phyloP scores from a whole-genome alignment of 148 eudicot species.

The Arctostaphylos glauca region DNA sequence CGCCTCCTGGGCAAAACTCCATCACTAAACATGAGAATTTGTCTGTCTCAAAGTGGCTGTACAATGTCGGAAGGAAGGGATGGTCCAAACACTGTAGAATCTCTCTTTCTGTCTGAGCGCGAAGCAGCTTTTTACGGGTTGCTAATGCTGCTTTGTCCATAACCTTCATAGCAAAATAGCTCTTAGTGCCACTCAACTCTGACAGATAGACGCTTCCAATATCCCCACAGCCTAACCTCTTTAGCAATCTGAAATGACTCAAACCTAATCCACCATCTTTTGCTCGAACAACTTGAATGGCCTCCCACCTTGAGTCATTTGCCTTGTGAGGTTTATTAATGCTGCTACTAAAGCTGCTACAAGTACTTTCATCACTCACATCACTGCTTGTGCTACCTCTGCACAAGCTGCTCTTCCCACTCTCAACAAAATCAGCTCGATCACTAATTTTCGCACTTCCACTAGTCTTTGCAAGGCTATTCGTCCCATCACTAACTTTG shows the following conservation, averaged over 20 bases:
- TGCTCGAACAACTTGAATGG: constrained; percentile 12
- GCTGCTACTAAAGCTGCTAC: constrained; percentile 22
- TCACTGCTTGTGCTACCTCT: constrained; percentile 22
- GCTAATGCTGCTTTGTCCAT: constrained; percentile 17
- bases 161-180: constrained; percentile 13
- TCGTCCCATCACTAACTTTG: constrained; percentile 14
- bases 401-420: constrained; percentile 24
- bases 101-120: constrained; percentile 18
- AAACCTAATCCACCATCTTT: constrained; percentile 18
- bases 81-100: constrained; percentile 17
- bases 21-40: constrained; percentile 16
- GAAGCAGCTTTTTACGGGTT: constrained; percentile 12
- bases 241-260: constrained; percentile 19
- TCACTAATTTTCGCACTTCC: constrained; percentile 49
- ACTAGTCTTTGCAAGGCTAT: constrained; percentile 19
- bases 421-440: constrained; percentile 40
- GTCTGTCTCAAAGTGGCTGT: constrained; percentile 12
- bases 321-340: constrained; percentile 19
- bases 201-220: constrained; percentile 11
- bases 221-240: constrained; percentile 17
- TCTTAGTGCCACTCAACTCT: constrained; percentile 13
- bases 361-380: constrained; percentile 20
- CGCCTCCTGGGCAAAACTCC: constrained; percentile 19
- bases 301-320: constrained; percentile 16
- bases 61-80: constrained; percentile 15